phyloP scores from a whole-genome alignment of 2,329 filamentous ascomycete species.

The Paracoccidioides brasiliensis region DNA sequence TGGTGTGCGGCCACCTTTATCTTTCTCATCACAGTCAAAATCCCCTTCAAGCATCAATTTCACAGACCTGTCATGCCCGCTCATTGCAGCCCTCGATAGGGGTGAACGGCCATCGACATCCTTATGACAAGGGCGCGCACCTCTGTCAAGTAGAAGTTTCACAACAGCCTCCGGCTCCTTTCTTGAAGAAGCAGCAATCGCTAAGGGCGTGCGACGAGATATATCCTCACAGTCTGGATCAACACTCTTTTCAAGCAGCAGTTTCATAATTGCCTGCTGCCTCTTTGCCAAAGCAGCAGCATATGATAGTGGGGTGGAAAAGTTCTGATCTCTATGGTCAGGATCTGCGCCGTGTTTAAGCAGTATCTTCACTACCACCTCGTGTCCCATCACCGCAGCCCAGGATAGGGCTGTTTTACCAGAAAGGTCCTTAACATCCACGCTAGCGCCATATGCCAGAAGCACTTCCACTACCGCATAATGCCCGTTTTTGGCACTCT shows the following conservation, averaged over 20 bases:
- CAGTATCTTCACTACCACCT: neutral
- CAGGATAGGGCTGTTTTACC: neutral
- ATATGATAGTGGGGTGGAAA: neutral
- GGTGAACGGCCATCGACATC: neutral
- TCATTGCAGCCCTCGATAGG: neutral
- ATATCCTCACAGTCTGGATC: too few relatives aligned
- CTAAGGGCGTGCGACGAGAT: too few relatives aligned
- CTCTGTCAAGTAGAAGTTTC: too few relatives aligned
- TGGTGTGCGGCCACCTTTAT: too few relatives aligned
- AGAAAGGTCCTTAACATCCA: neutral
- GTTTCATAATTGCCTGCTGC: too few relatives aligned
- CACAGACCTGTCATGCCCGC: neutral
- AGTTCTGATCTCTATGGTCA: neutral
- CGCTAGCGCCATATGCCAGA: neutral
- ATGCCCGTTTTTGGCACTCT: neutral
- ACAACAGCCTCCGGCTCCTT: too few relatives aligned
- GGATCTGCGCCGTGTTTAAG: neutral
- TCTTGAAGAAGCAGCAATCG: too few relatives aligned
- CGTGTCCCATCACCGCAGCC: neutral
- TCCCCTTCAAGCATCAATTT: neutral
- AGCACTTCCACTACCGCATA: neutral
- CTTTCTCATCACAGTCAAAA: too few relatives aligned
- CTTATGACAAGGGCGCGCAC: too few relatives aligned
- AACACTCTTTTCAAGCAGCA: too few relatives aligned
- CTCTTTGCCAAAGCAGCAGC: neutral